Base-by-base conservation (phyloP, 2,329 filamentous ascomycete genomes). In the Calonectria naviculata region DNA sequence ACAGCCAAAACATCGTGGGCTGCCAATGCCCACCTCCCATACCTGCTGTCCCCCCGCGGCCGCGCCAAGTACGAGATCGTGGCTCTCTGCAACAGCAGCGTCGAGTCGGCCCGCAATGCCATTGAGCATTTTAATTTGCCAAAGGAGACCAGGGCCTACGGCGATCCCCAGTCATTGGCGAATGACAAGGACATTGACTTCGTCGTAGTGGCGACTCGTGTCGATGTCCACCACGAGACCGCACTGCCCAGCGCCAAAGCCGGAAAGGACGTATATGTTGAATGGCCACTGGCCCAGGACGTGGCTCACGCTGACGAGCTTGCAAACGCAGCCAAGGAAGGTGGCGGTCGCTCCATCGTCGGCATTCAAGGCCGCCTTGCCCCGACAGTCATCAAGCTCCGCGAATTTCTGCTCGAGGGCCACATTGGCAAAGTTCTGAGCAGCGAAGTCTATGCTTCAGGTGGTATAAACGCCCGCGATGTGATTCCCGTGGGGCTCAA, bases 241-340 rank as follows among this genome's bases (percentile, higher is more conserved):
- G 81, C 85, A 0, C 80, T 83, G 13, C 87, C 89, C 0, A 87
- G 85, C 19, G 72, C 91, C 1, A 80, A 81, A 17, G 86, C 87
- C 0, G 89, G 89, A 0, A 91, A 91, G 77, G 75, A 81, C 0
- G 83, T 89, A 0, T 92, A 83, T 68, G 84, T 90, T 0, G 90
- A 92, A 80, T 92, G 90, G 88, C 90, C 89, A 7, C 81, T 92
- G 0, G 88, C 87, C 0, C 80, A 86, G 17, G 84, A 87, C 65
- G 78, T 80, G 0, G 67, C 75, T 2, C 80, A 84, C 1, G 87
- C 85, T 0, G 74, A 77, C 19, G 85, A 87, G 49, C 79, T 91
- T 67, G 81, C 80, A 0, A 76, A 76, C 0, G 68, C 83, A 1
- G 85, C 82, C 0, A 75, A 70, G 3, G 63, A 80, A 28, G 81